Percentiles rank a stretch among this genome's conserved stretches.
Evolutionary conservation across 192 early-diverging fungal genomes (phyloP).

Genomic region (Thamnidium elegans): DNA sequence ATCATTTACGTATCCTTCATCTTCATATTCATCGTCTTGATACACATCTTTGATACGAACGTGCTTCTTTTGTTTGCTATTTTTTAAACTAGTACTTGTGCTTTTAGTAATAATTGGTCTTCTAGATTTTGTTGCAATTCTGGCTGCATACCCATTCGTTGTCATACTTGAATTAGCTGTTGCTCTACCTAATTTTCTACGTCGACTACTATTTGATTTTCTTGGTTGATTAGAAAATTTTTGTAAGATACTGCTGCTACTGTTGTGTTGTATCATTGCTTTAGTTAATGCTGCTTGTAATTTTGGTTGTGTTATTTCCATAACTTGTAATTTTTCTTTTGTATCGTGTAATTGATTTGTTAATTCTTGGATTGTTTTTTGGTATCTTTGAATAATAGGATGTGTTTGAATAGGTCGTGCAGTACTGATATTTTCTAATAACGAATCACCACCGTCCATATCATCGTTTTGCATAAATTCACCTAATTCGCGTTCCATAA

Average conservation of each 20-base stretch:
- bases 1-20: constrained; percentile 21
- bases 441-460: constrained; percentile 7
- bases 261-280: background rate
- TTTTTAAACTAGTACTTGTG: background rate
- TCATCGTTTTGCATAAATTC: constrained; percentile 34
- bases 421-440: constrained; percentile 16
- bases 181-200: constrained; percentile 10
- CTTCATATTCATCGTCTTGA: constrained; percentile 20
- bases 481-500: constrained; percentile 45
- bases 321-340: constrained; percentile 21
- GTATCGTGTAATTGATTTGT: constrained; percentile 31
- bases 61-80: constrained; percentile 6
- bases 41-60: background rate
- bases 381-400: constrained; percentile 33
- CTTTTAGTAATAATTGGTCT: background rate
- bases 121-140: constrained; percentile 6
- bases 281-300: background rate
- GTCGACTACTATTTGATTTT: constrained; percentile 1
- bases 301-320: constrained; percentile 2
- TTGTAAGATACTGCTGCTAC: background rate
- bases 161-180: constrained; percentile 15
- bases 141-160: constrained; percentile 5
- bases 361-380: constrained; percentile 26
- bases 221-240: constrained; percentile 9
- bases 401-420: constrained; percentile 20